These are phyloP conservation scores for Aphanomyces cochlioides DNA, from an alignment of 352 stramenopile species.

Conservation along the genomic window DNA sequence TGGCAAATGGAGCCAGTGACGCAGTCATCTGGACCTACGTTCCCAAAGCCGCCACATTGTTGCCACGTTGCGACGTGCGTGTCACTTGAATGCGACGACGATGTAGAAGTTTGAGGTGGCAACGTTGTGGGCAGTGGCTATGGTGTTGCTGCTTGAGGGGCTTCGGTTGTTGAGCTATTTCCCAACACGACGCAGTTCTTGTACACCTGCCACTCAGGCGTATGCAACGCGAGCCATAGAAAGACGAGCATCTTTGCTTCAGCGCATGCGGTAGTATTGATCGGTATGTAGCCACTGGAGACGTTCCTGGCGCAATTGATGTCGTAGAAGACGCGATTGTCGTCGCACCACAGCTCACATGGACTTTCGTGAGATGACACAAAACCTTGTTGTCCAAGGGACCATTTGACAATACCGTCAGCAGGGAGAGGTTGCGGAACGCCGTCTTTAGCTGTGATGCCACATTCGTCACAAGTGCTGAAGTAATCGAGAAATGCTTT, in stretches of 20 bases:
- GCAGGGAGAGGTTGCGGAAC: conserved; percentile 27
- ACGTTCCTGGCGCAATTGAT: not conserved
- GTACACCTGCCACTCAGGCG: conserved; percentile 45
- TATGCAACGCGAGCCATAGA: conserved; percentile 47
- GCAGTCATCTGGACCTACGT: too few relatives aligned
- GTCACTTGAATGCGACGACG: too few relatives aligned
- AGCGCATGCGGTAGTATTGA: conserved; percentile 30
- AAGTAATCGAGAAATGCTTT: conserved; percentile 2
- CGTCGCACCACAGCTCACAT: conserved; percentile 21
- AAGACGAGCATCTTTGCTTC: conserved; percentile 38
- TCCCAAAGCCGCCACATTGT: too few relatives aligned
- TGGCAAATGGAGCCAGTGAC: too few relatives aligned
- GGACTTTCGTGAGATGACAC: conserved; percentile 33
- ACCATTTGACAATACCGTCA: conserved; percentile 30
- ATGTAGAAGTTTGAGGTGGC: too few relatives aligned
- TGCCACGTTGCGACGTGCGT: too few relatives aligned
- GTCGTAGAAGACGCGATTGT: not conserved
- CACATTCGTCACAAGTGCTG: conserved; percentile 25
- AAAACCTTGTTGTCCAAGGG: conserved; percentile 33
- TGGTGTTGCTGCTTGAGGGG: too few relatives aligned
- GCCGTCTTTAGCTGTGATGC: conserved; percentile 13
- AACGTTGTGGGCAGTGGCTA: too few relatives aligned
- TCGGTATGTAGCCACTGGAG: not conserved
- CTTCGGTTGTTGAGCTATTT: not conserved
- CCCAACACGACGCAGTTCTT: conserved; percentile 39